Evolutionary conservation across 805 yeast genomes (phyloP).

Genomic region (Kluyveromyces starmeri): DNA sequence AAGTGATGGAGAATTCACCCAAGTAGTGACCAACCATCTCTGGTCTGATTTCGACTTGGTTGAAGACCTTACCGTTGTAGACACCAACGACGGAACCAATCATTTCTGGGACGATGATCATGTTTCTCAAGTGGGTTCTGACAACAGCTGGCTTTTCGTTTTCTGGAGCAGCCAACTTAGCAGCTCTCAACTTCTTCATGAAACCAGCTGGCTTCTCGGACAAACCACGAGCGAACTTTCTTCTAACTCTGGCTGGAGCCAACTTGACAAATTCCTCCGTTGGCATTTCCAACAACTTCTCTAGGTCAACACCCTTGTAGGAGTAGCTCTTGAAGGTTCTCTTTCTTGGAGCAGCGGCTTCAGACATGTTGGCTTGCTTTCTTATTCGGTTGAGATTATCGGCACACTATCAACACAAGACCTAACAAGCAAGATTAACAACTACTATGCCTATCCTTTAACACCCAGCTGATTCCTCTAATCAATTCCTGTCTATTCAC

Average conservation of each 20-base stretch:
- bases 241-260: slow-evolving; percentile 98
- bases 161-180: slow-evolving; percentile 80
- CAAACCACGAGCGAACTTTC: slow-evolving; percentile 98
- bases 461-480: too few relatives aligned
- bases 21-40: slow-evolving; percentile 99
- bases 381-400: too few relatives aligned
- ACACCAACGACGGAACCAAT: slow-evolving; percentile 97
- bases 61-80: slow-evolving; percentile 99
- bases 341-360: slow-evolving; percentile 50
- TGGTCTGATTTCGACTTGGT: slow-evolving; percentile 97
- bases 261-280: slow-evolving; percentile 95
- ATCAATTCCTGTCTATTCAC: too few relatives aligned
- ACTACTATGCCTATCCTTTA: too few relatives aligned
- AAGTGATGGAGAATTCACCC: slow-evolving; percentile 99
- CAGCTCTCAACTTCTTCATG: slow-evolving; percentile 95
- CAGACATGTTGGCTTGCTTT: slow-evolving; percentile 17
- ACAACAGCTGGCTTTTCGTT: slow-evolving; percentile 96
- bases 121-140: slow-evolving; percentile 99
- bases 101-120: slow-evolving; percentile 99
- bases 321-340: slow-evolving; percentile 94
- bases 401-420: too few relatives aligned
- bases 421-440: too few relatives aligned
- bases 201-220: slow-evolving; percentile 92
- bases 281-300: slow-evolving; percentile 84
- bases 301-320: slow-evolving; percentile 97